phyloP scores from a whole-genome alignment of 345 rosid species.

The Salix caprea region DNA sequence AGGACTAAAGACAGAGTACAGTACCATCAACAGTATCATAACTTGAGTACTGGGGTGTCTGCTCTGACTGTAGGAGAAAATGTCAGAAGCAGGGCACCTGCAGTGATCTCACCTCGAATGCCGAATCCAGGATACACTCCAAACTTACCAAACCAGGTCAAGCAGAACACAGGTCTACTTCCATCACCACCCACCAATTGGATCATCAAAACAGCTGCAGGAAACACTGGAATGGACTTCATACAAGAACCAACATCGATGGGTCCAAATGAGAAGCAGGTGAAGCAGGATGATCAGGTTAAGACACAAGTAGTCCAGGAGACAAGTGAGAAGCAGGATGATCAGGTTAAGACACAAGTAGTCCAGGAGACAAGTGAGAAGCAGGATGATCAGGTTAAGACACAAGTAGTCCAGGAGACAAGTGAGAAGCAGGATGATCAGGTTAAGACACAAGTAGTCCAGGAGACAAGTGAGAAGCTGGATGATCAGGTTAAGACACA shows the following conservation, averaged over 20 bases:
- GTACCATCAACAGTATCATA: constrained; percentile 43
- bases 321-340: background rate
- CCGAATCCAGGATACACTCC: constrained; percentile 29
- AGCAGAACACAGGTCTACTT: constrained; percentile 35
- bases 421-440: constrained; percentile 19
- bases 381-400: constrained; percentile 57
- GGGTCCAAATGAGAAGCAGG: constrained; percentile 45
- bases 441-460: constrained; percentile 37
- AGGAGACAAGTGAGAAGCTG: background rate
- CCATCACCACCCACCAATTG: constrained; percentile 70
- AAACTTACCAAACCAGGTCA: constrained; percentile 27
- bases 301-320: constrained; percentile 37
- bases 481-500: constrained; percentile 46
- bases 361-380: constrained; percentile 25
- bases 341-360: constrained; percentile 47
- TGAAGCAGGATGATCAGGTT: constrained; percentile 29
- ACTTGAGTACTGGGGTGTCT: constrained; percentile 46
- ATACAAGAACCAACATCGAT: constrained; percentile 35
- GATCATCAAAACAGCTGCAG: constrained; percentile 37
- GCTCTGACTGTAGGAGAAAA: constrained; percentile 51
- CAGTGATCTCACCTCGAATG: constrained; percentile 17
- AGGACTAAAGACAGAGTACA: constrained; percentile 43
- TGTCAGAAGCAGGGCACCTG: constrained; percentile 30
- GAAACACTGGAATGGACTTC: constrained; percentile 28
- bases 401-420: constrained; percentile 23